phyloP scores from a whole-genome alignment of 805 yeast species.

The Vanderwaltozyma yarrowii region DNA sequence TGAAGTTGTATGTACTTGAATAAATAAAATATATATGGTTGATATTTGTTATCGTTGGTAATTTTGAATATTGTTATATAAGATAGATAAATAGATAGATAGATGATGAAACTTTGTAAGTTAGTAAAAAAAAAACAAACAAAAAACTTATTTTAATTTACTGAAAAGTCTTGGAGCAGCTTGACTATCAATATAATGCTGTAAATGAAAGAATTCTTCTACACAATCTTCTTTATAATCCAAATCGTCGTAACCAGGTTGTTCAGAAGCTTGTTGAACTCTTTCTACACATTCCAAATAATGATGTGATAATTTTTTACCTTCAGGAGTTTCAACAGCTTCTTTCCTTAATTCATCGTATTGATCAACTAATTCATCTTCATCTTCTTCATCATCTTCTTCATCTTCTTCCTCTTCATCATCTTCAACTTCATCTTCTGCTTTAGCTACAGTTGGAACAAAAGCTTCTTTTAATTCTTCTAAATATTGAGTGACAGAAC shows the following conservation, averaged over 20 bases:
- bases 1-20: no score
- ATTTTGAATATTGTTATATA: no score
- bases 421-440: constrained; percentile 42
- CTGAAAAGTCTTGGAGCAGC: constrained; percentile 83
- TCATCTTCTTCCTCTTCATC: constrained; percentile 40
- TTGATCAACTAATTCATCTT: constrained; percentile 59
- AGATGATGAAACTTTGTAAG: no score
- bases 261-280: constrained; percentile 80
- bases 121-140: no score
- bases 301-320: constrained; percentile 74
- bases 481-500: constrained; percentile 30
- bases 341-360: constrained; percentile 55
- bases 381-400: constrained; percentile 59
- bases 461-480: constrained; percentile 71
- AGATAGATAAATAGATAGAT: no score
- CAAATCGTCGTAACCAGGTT: constrained; percentile 69
- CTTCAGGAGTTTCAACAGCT: constrained; percentile 56
- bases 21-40: no score
- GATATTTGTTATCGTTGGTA: no score
- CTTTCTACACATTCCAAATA: constrained; percentile 92
- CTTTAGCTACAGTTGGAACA: constrained; percentile 71
- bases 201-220: constrained; percentile 95
- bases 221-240: constrained; percentile 93
- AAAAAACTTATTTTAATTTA: constrained; percentile 78
- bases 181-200: constrained; percentile 86